phyloP scores from a whole-genome alignment of 768 basidiomycete species.

The Tricholoma furcatifolium region DNA sequence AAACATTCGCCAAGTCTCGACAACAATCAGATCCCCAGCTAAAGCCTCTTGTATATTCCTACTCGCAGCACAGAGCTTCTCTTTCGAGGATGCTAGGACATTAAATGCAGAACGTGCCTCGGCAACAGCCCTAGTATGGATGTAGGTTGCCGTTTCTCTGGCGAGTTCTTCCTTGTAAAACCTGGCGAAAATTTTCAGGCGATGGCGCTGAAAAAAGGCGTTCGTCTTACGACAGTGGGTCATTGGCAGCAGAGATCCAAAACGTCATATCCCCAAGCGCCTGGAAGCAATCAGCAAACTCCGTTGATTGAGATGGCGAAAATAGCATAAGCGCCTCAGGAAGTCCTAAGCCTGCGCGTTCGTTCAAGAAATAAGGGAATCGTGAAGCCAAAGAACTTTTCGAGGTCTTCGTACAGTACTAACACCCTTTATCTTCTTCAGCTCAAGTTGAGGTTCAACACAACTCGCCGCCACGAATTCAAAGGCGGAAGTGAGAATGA shows the following conservation, averaged over 20 bases:
- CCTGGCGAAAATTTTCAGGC: neutral
- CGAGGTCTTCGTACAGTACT: neutral
- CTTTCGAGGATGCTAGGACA: slow-evolving; percentile 13
- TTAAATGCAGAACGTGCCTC: slow-evolving; percentile 2
- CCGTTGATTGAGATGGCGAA: neutral
- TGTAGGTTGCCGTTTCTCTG: slow-evolving; percentile 16
- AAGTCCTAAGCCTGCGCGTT: slow-evolving; percentile 1
- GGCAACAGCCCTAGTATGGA: slow-evolving; percentile 10
- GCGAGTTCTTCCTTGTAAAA: slow-evolving; percentile 20
- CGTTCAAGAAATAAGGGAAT: slow-evolving; percentile 7
- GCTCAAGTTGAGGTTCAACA: slow-evolving; percentile 4
- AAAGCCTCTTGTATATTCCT: slow-evolving; percentile 2
- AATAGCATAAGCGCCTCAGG: slow-evolving; percentile 7
- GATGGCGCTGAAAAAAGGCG: neutral
- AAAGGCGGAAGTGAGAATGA: slow-evolving; percentile 8
- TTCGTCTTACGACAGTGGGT: slow-evolving; percentile 3
- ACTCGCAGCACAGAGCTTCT: slow-evolving; percentile 6
- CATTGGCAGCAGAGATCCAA: slow-evolving; percentile 7
- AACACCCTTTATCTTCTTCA: neutral
- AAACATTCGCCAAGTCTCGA: slow-evolving; percentile 8
- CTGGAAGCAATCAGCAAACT: slow-evolving; percentile 1
- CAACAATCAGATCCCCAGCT: neutral
- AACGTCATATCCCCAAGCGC: slow-evolving; percentile 10
- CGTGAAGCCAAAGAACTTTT: neutral
- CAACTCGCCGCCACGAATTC: slow-evolving; percentile 7